Conservation (phyloP, 2,329 filamentous ascomycete species). For the Escovopsis sp. region DNA sequence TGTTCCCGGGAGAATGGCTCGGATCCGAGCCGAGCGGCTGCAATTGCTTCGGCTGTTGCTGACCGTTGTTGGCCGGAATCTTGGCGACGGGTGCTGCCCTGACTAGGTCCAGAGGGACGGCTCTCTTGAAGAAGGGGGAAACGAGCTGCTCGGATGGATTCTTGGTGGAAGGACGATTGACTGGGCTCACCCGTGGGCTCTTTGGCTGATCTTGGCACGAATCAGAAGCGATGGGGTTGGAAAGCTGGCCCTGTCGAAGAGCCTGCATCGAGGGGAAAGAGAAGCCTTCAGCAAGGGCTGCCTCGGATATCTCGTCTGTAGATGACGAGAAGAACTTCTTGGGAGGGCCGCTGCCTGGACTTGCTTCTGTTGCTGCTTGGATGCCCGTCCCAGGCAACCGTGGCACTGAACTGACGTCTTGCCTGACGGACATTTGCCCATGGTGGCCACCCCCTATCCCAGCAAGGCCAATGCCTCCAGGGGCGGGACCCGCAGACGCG, state of each 20-base stretch:
- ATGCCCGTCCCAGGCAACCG: background rate
- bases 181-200: background rate
- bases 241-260: constrained; percentile 10
- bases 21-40: background rate
- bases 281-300: constrained; percentile 6
- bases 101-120: background rate
- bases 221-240: background rate
- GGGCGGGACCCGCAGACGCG: background rate
- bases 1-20: background rate
- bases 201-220: background rate
- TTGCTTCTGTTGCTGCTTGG: background rate
- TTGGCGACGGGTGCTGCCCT: background rate
- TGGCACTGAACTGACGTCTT: background rate
- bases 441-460: no score
- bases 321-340: background rate
- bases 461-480: no score
- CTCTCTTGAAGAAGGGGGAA: background rate
- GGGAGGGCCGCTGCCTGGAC: background rate
- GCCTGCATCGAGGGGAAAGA: constrained; percentile 6
- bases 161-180: background rate
- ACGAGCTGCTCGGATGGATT: background rate
- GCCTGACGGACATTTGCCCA: background rate
- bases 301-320: constrained; percentile 6
- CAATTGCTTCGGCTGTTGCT: background rate
- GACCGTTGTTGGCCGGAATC: background rate